phyloP scores from a whole-genome alignment of 768 basidiomycete genomes.

The Basidioascus undulatus region DNA sequence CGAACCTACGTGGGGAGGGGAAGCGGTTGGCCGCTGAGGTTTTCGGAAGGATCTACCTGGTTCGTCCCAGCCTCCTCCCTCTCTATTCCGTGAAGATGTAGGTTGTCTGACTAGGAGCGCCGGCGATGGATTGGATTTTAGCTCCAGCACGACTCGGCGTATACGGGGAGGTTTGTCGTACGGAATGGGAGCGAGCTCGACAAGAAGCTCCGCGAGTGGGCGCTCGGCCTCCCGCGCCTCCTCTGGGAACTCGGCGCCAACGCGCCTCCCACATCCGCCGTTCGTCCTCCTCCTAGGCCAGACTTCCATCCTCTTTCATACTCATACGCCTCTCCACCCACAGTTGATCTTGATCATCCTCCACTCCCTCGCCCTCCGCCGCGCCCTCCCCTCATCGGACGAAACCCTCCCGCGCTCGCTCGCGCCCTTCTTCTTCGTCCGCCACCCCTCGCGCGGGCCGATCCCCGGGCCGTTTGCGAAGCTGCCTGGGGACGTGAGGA shows the following conservation, averaged over 20 bases:
- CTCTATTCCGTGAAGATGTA: background rate
- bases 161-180: conserved; percentile 17
- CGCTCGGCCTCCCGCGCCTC: background rate
- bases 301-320: background rate
- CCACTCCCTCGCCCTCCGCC: too few species aligned
- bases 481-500: conserved; percentile 29
- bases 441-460: conserved; percentile 47
- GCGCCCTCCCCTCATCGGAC: conserved; percentile 29
- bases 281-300: background rate
- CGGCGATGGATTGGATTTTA: background rate
- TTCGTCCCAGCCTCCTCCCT: conserved; percentile 23
- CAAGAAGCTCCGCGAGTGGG: conserved; percentile 18
- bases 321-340: conserved; percentile 1
- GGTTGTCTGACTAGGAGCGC: background rate
- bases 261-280: background rate
- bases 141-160: conserved; percentile 4
- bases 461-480: conserved; percentile 54
- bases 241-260: background rate
- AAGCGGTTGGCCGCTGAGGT: conserved; percentile 54
- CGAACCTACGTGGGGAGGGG: conserved; percentile 33
- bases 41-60: conserved; percentile 41
- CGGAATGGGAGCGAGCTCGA: conserved; percentile 17
- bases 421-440: conserved; percentile 53
- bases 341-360: too few species aligned
- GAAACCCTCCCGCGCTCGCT: conserved; percentile 38